Percentiles rank a stretch among this genome's conserved stretches.
These are phyloP conservation scores for Nicotiana rustica DNA, from an alignment of 305 asterid species.

Conservation along the genomic window DNA sequence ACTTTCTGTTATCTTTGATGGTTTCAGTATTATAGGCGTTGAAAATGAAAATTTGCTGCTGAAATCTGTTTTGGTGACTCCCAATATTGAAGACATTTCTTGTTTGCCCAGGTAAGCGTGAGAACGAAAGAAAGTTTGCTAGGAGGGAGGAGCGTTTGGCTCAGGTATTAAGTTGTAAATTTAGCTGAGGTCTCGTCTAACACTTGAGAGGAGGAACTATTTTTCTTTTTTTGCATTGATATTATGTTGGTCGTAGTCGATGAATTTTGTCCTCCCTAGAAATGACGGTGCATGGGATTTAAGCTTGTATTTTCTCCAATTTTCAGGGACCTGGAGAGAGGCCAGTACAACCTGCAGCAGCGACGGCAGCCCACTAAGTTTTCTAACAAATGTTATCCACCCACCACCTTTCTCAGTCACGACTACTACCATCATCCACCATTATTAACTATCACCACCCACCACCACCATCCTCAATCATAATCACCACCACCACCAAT, in stretches of 20 bases:
- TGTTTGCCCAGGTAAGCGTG: slow-evolving; percentile 43
- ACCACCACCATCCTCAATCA: too few species aligned
- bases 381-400: neutral
- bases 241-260: neutral
- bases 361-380: slow-evolving; percentile 56
- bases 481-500: too few species aligned
- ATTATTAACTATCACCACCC: too few species aligned
- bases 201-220: neutral
- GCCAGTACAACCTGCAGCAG: slow-evolving; percentile 47
- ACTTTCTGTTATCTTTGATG: neutral
- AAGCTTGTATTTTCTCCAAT: neutral
- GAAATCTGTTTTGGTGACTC: neutral
- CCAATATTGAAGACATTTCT: neutral
- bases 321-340: slow-evolving; percentile 63
- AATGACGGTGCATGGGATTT: neutral
- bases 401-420: too few species aligned
- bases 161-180: slow-evolving; percentile 47
- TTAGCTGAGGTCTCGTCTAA: neutral
- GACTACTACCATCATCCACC: too few species aligned
- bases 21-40: neutral
- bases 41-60: neutral
- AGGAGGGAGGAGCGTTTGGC: slow-evolving; percentile 78
- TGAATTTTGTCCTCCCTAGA: neutral
- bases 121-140: slow-evolving; percentile 71
- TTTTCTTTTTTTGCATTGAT: neutral